Evolutionary conservation across 164 flowering plant species (phyloP).

Genomic region (Santalum album): DNA sequence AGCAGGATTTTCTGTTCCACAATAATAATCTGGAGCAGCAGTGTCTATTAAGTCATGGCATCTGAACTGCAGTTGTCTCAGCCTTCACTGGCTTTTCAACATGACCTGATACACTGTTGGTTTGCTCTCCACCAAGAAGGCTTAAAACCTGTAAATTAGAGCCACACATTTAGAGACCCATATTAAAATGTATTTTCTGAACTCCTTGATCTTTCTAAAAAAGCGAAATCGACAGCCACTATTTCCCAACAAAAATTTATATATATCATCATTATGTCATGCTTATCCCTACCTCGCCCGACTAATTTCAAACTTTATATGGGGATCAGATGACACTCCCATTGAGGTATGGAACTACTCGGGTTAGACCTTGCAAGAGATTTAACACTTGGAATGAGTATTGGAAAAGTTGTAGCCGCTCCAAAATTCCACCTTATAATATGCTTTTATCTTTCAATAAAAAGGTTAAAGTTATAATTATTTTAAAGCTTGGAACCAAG

Average conservation of each 20-base stretch:
- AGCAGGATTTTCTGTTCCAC: constrained; percentile 23
- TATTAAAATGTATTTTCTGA: not conserved
- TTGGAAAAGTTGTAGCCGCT: too few species aligned
- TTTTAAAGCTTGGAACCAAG: too few species aligned
- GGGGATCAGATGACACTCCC: too few species aligned
- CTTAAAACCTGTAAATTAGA: constrained; percentile 47
- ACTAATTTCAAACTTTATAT: too few species aligned
- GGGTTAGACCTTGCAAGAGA: too few species aligned
- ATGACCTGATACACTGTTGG: constrained; percentile 12
- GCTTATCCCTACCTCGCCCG: too few species aligned
- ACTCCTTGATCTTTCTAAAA: not conserved
- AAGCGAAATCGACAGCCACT: not conserved
- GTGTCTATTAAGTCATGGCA: constrained; percentile 92
- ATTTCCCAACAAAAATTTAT: not conserved
- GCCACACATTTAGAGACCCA: constrained; percentile 2
- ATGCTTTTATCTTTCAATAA: too few species aligned
- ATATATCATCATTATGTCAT: not conserved
- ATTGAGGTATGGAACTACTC: too few species aligned
- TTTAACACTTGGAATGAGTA: too few species aligned
- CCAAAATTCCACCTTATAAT: too few species aligned
- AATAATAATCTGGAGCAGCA: constrained; percentile 34
- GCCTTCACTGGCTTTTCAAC: constrained; percentile 32
- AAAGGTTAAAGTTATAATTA: too few species aligned
- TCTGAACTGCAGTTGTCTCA: constrained; percentile 29
- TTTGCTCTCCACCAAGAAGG: constrained; percentile 50